Percentiles rank a stretch among this genome's conserved stretches.
Conservation (phyloP, 768 basidiomycete genomes). For the Tylopilus plumbeoviolaceoides region DNA sequence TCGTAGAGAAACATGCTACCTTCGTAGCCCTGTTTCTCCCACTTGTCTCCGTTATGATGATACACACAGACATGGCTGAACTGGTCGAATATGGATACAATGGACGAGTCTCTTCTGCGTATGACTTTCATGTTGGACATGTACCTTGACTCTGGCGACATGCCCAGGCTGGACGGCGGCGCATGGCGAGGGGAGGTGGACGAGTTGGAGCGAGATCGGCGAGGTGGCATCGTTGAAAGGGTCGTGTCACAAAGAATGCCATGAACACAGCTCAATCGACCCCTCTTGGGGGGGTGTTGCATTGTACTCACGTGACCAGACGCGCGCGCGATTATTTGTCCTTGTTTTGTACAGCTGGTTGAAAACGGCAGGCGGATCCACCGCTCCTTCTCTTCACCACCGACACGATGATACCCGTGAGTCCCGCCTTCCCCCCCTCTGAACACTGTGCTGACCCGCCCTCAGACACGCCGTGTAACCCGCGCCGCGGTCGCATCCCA, state of each 20-base stretch:
- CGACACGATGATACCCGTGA: slow-evolving; percentile 41
- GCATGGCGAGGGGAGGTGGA: slow-evolving; percentile 18
- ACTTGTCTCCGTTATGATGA: slow-evolving; percentile 67
- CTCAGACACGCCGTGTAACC: slow-evolving; percentile 61
- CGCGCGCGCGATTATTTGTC: slow-evolving; percentile 38
- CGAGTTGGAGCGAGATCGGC: slow-evolving; percentile 31
- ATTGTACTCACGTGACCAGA: slow-evolving; percentile 28
- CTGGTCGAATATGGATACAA: slow-evolving; percentile 78
- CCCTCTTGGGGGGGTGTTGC: slow-evolving; percentile 18
- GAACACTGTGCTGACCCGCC: not conserved
- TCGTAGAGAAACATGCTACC: slow-evolving; percentile 91
- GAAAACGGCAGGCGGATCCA: slow-evolving; percentile 31
- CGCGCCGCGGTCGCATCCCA: slow-evolving; percentile 49
- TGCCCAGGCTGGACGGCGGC: slow-evolving; percentile 32
- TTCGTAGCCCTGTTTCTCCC: slow-evolving; percentile 81
- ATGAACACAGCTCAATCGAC: not conserved
- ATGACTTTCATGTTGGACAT: slow-evolving; percentile 78
- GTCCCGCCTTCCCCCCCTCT: slow-evolving; percentile 11
- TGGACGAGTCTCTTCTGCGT: slow-evolving; percentile 73
- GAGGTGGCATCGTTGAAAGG: slow-evolving; percentile 11
- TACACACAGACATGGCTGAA: slow-evolving; percentile 86
- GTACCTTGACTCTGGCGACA: slow-evolving; percentile 66
- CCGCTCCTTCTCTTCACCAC: slow-evolving; percentile 33
- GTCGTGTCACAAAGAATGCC: not conserved
- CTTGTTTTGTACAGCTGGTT: slow-evolving; percentile 35